Conservation (phyloP, 495 filamentous ascomycete species). For the Penicillium lagena region DNA sequence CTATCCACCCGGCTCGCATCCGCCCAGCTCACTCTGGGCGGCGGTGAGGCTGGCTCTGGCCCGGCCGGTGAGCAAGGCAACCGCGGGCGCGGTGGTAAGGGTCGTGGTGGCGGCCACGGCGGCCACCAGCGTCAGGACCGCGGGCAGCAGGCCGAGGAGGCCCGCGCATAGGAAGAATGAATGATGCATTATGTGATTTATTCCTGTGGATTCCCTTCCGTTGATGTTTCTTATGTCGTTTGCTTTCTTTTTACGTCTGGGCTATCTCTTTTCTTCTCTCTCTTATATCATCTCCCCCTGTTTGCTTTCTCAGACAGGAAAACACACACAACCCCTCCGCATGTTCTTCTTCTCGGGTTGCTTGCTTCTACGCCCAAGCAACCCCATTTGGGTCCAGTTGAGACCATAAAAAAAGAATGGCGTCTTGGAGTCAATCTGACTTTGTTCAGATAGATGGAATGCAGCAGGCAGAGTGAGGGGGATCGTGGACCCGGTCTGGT, state of each 20-base stretch:
- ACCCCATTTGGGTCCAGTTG: background rate
- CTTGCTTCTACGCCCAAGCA: constrained; percentile 1
- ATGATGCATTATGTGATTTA: constrained; percentile 22
- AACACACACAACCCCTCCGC: constrained; percentile 3
- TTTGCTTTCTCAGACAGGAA: constrained; percentile 10
- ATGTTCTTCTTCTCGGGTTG: constrained; percentile 5
- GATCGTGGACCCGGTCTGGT: constrained; percentile 5
- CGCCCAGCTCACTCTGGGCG: constrained; percentile 63
- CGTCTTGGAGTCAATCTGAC: constrained; percentile 35
- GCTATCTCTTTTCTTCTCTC: constrained; percentile 3
- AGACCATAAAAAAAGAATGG: constrained; percentile 16
- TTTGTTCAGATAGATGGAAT: constrained; percentile 21
- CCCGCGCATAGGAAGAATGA: constrained; percentile 30
- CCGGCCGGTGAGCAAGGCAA: constrained; percentile 28
- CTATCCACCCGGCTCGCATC: constrained; percentile 90
- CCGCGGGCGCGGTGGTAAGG: constrained; percentile 41
- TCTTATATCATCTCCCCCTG: constrained; percentile 17
- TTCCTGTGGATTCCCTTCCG: constrained; percentile 8
- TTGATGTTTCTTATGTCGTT: constrained; percentile 17
- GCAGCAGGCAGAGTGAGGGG: constrained; percentile 11
- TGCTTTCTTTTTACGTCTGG: constrained; percentile 10
- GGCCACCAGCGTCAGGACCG: constrained; percentile 38
- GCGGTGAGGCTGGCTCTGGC: constrained; percentile 32
- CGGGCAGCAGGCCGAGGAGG: constrained; percentile 25
- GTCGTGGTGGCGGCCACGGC: constrained; percentile 18